Percentiles rank a stretch among this genome's conserved stretches.
phyloP scores from a whole-genome alignment of 352 stramenopile genomes.

The Pythium chondricola region DNA sequence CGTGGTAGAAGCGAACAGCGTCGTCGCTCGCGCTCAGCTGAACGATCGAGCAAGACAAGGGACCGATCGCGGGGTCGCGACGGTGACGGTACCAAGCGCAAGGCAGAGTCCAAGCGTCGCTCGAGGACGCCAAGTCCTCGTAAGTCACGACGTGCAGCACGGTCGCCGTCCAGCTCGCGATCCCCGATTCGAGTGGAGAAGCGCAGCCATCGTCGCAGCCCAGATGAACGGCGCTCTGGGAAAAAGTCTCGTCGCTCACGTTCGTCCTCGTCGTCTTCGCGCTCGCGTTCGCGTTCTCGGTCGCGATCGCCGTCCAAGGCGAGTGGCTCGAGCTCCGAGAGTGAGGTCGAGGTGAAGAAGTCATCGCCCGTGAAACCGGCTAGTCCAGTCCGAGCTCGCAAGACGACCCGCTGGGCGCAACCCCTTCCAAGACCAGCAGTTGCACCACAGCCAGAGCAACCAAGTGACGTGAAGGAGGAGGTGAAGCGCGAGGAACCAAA shows the following conservation, averaged over 20 bases:
- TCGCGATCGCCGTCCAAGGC: constrained; percentile 8
- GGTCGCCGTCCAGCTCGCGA: constrained; percentile 5
- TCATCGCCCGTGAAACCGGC: neutral
- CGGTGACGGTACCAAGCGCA: neutral
- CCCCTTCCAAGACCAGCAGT: constrained; percentile 5
- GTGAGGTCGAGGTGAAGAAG: neutral
- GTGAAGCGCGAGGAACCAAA: neutral
- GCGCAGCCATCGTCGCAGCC: neutral
- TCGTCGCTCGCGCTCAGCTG: constrained; percentile 9
- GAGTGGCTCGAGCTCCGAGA: neutral
- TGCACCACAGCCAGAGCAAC: neutral
- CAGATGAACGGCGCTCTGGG: neutral
- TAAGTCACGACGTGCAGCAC: neutral
- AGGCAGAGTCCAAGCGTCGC: neutral
- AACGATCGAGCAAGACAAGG: neutral
- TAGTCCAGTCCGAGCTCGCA: constrained; percentile 6
- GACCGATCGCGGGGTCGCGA: neutral
- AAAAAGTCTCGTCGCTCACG: constrained; percentile 7
- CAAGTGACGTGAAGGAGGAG: neutral
- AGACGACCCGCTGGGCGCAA: constrained; percentile 18
- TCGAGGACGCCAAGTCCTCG: neutral
- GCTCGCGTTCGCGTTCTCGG: constrained; percentile 12
- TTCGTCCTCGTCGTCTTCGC: constrained; percentile 6
- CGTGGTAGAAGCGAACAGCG: constrained; percentile 1
- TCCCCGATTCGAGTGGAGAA: constrained; percentile 1